Conservation (phyloP, 345 rosid species). For the Lepidium africanum region DNA sequence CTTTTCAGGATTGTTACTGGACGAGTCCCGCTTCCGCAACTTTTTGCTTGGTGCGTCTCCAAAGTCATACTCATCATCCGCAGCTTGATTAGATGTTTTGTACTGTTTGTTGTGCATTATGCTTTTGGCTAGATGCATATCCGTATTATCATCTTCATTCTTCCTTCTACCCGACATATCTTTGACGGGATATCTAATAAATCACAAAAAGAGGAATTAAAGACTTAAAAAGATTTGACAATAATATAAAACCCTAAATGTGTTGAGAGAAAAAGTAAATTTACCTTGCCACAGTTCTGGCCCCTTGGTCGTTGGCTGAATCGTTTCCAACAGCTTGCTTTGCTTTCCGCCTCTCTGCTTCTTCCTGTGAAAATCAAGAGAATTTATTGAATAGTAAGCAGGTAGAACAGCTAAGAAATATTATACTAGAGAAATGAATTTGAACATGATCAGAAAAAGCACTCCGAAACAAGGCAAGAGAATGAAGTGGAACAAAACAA, state of each 20-base stretch:
- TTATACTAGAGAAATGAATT: neutral
- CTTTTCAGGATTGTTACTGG: conserved; percentile 30
- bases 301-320: conserved; percentile 25
- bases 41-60: conserved; percentile 67
- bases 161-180: conserved; percentile 36
- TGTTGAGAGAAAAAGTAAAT: neutral
- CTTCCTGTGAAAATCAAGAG: conserved; percentile 41
- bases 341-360: conserved; percentile 52
- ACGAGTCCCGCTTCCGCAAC: conserved; percentile 35
- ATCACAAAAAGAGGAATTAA: neutral
- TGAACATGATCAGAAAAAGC: neutral
- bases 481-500: neutral
- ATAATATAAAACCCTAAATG: neutral
- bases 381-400: neutral
- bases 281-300: conserved; percentile 44
- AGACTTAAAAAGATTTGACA: neutral
- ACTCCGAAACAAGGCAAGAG: neutral
- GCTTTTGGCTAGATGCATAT: conserved; percentile 62
- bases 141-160: conserved; percentile 64
- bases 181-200: conserved; percentile 29
- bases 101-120: conserved; percentile 66
- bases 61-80: conserved; percentile 87
- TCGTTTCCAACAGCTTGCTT: conserved; percentile 40
- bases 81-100: conserved; percentile 59
- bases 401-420: neutral